These are phyloP conservation scores for Ampelocalamus luodianensis DNA, from an alignment of 176 grass and related monocot genomes.

Conservation along the genomic window DNA sequence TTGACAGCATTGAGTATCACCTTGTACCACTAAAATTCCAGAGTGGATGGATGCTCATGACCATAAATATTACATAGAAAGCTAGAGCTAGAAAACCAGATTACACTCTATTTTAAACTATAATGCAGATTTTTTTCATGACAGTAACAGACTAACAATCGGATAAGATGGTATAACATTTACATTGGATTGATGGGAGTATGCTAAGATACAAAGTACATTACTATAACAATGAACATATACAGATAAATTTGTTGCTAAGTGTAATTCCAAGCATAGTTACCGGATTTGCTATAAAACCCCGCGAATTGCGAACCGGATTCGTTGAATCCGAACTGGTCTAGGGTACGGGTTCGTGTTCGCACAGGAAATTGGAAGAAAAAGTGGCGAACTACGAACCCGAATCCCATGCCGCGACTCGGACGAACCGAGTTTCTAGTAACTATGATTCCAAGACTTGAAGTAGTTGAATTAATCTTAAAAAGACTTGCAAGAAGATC, in stretches of 20 bases:
- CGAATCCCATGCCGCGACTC: no score
- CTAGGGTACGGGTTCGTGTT: no score
- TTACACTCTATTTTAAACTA: background rate
- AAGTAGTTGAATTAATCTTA: constrained; percentile 15
- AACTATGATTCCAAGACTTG: background rate
- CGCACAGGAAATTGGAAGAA: no score
- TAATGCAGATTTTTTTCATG: background rate
- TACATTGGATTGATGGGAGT: background rate
- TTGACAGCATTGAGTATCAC: background rate
- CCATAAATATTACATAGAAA: constrained; percentile 9
- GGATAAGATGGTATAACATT: background rate
- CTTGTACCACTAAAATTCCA: background rate
- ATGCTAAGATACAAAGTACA: constrained; percentile 16
- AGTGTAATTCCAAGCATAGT: background rate
- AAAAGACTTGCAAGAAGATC: constrained; percentile 25
- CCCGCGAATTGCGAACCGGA: no score
- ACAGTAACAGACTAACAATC: background rate
- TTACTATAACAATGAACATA: background rate
- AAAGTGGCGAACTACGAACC: no score
- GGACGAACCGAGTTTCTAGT: no score
- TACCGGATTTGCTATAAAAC: no score
- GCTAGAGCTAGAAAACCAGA: constrained; percentile 35
- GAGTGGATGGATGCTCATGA: background rate
- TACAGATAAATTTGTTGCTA: background rate
- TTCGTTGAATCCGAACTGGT: no score